Conservation (phyloP, 2,329 filamentous ascomycete genomes). For the Drechslerella dactyloides region DNA sequence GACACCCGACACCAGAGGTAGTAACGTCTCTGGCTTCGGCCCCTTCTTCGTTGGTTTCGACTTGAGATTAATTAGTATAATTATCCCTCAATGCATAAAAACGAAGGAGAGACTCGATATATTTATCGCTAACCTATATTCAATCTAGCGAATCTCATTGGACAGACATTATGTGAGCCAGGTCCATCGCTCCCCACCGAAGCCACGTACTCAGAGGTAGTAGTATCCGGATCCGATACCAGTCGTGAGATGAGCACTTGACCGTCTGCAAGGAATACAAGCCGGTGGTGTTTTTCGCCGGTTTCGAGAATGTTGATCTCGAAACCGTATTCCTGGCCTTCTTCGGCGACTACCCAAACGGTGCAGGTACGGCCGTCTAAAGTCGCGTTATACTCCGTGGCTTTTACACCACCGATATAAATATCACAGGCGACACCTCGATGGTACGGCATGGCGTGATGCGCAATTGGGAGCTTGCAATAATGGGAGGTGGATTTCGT, state of each 20-base stretch:
- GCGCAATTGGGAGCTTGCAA: too few species aligned
- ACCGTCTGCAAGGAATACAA: slow-evolving; percentile 11
- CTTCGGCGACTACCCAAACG: slow-evolving; percentile 7
- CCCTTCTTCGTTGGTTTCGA: not conserved
- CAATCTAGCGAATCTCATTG: too few species aligned
- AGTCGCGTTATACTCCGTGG: not conserved
- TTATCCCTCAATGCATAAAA: too few species aligned
- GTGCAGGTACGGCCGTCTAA: slow-evolving; percentile 2
- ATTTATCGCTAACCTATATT: too few species aligned
- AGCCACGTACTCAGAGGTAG: not conserved
- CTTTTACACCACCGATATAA: slow-evolving; percentile 9
- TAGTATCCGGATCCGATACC: not conserved
- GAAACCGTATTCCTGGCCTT: slow-evolving; percentile 8
- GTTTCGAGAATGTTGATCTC: not conserved
- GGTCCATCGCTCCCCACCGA: too few species aligned
- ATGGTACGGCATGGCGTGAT: slow-evolving; percentile 15
- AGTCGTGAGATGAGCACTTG: not conserved
- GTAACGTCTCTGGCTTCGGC: not conserved
- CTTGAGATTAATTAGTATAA: slow-evolving; percentile 7
- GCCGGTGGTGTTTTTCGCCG: not conserved
- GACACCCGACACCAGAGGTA: slow-evolving; percentile 5
- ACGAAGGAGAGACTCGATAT: too few species aligned
- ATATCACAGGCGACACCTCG: slow-evolving; percentile 17
- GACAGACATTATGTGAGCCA: too few species aligned
- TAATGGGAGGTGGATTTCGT: too few species aligned